Percentiles rank a stretch among this genome's conserved stretches.
Evolutionary conservation across 257 asterid genomes (phyloP).

Genomic region (Jasminum sambac): DNA sequence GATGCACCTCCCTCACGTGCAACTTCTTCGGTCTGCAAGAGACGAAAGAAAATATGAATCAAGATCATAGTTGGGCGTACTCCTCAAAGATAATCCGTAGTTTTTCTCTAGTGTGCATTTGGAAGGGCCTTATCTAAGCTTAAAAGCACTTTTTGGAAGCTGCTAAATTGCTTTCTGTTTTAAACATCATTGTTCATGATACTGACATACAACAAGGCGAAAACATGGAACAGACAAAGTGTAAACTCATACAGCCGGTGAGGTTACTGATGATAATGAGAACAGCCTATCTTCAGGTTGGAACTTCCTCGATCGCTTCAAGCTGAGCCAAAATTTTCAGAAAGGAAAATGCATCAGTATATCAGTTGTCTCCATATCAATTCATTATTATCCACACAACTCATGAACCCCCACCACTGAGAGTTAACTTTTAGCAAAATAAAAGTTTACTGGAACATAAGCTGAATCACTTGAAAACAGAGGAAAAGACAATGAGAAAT

Average conservation of each 20-base stretch:
- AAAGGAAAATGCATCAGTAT: constrained; percentile 1
- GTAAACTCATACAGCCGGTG: constrained; percentile 78
- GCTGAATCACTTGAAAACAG: neutral
- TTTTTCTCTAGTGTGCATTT: no score
- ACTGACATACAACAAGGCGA: constrained; percentile 5
- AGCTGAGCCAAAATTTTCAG: constrained; percentile 44
- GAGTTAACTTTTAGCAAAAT: no score
- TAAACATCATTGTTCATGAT: neutral
- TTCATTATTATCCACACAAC: no score
- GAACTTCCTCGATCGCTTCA: constrained; percentile 92
- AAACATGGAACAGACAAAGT: constrained; percentile 1
- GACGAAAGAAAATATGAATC: constrained; percentile 13
- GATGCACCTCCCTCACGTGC: constrained; percentile 81
- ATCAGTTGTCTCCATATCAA: neutral
- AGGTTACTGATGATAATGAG: constrained; percentile 88
- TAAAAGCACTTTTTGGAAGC: no score
- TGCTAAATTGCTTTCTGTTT: neutral
- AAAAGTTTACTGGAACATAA: neutral
- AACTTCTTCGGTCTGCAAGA: constrained; percentile 87
- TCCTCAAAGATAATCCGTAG: neutral
- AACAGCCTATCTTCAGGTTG: constrained; percentile 98
- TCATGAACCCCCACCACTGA: no score
- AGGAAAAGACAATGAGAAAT: neutral
- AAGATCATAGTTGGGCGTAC: constrained; percentile 9
- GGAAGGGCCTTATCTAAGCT: no score